phyloP scores from a whole-genome alignment of 1,284 basidiomycete species.

The Sporisorium reilianum region DNA sequence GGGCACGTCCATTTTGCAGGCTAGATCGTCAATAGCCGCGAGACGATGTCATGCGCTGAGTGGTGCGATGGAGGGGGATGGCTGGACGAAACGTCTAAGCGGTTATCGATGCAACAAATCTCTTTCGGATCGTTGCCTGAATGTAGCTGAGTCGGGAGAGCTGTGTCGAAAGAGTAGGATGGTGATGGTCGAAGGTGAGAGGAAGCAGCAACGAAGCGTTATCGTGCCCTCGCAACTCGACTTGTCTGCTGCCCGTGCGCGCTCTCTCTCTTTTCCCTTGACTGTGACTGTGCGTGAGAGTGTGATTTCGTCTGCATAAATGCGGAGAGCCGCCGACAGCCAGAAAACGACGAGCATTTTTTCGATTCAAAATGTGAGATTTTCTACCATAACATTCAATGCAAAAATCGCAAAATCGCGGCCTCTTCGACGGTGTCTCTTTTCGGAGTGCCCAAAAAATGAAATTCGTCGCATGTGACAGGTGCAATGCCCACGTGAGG shows the following conservation, averaged over 20 bases:
- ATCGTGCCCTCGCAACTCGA: background rate
- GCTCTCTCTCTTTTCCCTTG: no score
- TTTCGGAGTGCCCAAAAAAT: no score
- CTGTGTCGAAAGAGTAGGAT: background rate
- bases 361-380: no score
- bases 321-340: background rate
- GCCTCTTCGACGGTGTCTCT: no score
- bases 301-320: background rate
- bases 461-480: background rate
- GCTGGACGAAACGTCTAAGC: no score
- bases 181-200: background rate
- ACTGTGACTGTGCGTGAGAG: background rate
- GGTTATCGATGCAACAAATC: no score
- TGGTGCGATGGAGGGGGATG: background rate
- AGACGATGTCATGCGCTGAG: background rate
- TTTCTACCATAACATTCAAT: no score
- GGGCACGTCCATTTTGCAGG: constrained; percentile 31
- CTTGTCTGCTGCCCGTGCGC: no score
- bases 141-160: no score
- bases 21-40: background rate
- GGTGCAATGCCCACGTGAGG: background rate
- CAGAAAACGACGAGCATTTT: no score
- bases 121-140: no score
- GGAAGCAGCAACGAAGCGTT: background rate
- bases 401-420: no score